Percentiles rank a stretch among this genome's conserved stretches.
phyloP scores from a whole-genome alignment of 768 basidiomycete genomes.

The Agrocybe pediades region DNA sequence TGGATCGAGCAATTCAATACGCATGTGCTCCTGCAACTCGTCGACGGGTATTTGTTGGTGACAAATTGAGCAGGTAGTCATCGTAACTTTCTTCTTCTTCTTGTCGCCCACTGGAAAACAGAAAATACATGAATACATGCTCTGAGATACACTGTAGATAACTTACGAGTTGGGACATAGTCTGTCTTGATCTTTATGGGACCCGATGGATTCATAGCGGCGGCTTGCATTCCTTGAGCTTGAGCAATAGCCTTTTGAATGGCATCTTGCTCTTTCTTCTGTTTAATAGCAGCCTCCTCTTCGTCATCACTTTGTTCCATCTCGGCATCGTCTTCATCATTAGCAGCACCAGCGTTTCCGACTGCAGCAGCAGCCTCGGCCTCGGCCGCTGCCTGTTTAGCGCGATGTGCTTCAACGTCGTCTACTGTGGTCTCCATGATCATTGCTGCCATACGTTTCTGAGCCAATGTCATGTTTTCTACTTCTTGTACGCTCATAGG shows the following conservation, averaged over 20 bases:
- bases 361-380: slow-evolving; percentile 84
- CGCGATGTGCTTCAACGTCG: slow-evolving; percentile 81
- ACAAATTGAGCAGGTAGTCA: slow-evolving; percentile 91
- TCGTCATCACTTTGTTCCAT: slow-evolving; percentile 90
- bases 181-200: slow-evolving; percentile 96
- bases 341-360: slow-evolving; percentile 54
- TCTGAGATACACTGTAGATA: neutral
- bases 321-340: slow-evolving; percentile 58
- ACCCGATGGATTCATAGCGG: slow-evolving; percentile 68
- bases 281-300: slow-evolving; percentile 61
- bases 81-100: slow-evolving; percentile 64
- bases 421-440: slow-evolving; percentile 94
- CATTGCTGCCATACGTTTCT: slow-evolving; percentile 98
- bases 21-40: slow-evolving; percentile 96
- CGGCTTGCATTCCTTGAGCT: slow-evolving; percentile 80
- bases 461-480: slow-evolving; percentile 93
- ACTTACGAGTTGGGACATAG: slow-evolving; percentile 89
- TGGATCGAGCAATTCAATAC: slow-evolving; percentile 96
- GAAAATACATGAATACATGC: slow-evolving; percentile 7
- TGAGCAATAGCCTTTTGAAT: slow-evolving; percentile 70
- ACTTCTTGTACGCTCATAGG: slow-evolving; percentile 96
- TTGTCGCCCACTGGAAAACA: slow-evolving; percentile 48
- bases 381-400: slow-evolving; percentile 82
- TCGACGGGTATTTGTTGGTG: slow-evolving; percentile 96
- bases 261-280: slow-evolving; percentile 73